Percentiles rank a stretch among this genome's conserved stretches.
These are phyloP conservation scores for Pilatotrama ljubarskyi DNA, from an alignment of 768 basidiomycete species.

Conservation along the genomic window DNA sequence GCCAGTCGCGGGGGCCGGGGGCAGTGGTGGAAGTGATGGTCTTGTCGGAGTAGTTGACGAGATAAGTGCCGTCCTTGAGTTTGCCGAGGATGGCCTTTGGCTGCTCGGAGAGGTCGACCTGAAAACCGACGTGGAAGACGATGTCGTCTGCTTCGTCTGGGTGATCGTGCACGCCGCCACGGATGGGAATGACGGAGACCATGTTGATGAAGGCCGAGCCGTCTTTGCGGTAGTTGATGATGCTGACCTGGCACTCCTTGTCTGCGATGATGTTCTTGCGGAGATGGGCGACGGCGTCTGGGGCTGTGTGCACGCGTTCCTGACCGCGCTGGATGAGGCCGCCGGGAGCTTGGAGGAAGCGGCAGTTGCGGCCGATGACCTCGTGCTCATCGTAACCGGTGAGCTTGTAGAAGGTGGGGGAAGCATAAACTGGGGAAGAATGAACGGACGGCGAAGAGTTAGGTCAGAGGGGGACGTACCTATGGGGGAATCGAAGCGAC, in stretches of 20 bases:
- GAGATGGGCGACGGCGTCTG: slow-evolving; percentile 65
- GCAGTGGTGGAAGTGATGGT: slow-evolving; percentile 17
- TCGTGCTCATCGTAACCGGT: slow-evolving; percentile 77
- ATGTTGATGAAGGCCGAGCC: slow-evolving; percentile 89
- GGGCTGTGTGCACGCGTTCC: slow-evolving; percentile 59
- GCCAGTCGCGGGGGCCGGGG: slow-evolving; percentile 34
- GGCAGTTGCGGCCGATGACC: slow-evolving; percentile 87
- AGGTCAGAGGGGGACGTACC: slow-evolving; percentile 3
- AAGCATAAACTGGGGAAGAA: slow-evolving; percentile 65
- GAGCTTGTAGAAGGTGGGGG: slow-evolving; percentile 75
- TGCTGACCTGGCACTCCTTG: slow-evolving; percentile 85
- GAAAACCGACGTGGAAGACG: slow-evolving; percentile 91
- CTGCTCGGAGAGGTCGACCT: slow-evolving; percentile 89
- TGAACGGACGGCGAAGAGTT: background rate
- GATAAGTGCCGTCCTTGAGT: slow-evolving; percentile 75
- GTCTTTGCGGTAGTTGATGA: slow-evolving; percentile 88
- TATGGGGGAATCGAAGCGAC: slow-evolving; percentile 80
- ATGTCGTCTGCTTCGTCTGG: slow-evolving; percentile 66
- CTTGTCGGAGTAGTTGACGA: slow-evolving; percentile 54
- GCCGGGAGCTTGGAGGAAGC: slow-evolving; percentile 82
- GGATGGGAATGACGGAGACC: slow-evolving; percentile 85
- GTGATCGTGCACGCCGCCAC: slow-evolving; percentile 49
- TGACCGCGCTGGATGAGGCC: slow-evolving; percentile 54
- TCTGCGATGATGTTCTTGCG: slow-evolving; percentile 63
- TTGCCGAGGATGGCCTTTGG: slow-evolving; percentile 81